Base-by-base conservation (phyloP, 306 rosid genomes). In the Bauhinia variegata region DNA sequence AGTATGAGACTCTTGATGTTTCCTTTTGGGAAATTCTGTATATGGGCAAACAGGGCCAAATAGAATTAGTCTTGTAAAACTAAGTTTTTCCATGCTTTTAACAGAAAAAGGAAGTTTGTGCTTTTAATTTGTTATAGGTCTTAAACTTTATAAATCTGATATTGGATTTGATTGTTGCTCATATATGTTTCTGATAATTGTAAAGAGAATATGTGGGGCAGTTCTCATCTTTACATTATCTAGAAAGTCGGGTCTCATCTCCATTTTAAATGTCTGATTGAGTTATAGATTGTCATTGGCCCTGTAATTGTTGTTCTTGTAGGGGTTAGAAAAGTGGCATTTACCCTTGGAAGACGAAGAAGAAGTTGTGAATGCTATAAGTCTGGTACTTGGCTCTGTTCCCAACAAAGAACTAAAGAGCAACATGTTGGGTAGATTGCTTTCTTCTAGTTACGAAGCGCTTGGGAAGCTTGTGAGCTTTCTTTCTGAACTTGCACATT, bases 281-380 rank as follows among this genome's bases (percentile, higher is more conserved):
- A 60, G 60, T 14, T 44, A 15, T 41, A 44, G 28, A 10, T 65
- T 68, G 33, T 44, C 39, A 53, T 70, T 69, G 60, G 41, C 67
- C 66, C 61, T 73, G 33, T 63, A 46, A 72, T 53, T 70, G 8
- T 58, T 54, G 48, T 30, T 54, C 57, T 60, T 72, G 49, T 72
- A 92, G 98, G 87, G 84, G 54, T 66, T 92, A 86, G 95, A 87
- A 57, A 87, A 87, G 79, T 82, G 90, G 85, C 85, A 83, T 81
- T 84, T 92, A 28, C 79, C 96, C 71, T 71, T 89, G 85, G 96
- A 92, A 83, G 95, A 89, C 18, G 98, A 92, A 84, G 98, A 89
- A 77, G 98, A 92, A 81, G 88, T 92, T 61, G 84, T 92, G 73
- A 83, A 86, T 61, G 96, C 96, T 39, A 77, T 92, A 70, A 87